These are phyloP conservation scores for Acacia pycnantha DNA, from an alignment of 331 rosid genomes.

Conservation along the genomic window DNA sequence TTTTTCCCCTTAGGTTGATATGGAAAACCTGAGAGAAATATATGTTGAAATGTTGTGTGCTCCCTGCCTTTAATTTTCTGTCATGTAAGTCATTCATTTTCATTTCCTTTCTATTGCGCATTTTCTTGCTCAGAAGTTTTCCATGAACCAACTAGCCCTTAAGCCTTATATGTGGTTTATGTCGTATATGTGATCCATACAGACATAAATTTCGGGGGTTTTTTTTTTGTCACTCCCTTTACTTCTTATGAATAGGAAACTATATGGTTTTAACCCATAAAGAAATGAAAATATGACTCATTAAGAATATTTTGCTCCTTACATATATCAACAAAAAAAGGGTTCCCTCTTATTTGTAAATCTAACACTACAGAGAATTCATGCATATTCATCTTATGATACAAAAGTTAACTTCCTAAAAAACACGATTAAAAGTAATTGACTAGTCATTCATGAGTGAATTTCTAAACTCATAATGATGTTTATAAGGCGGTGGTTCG, in stretches of 20 bases:
- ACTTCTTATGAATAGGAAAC: not conserved
- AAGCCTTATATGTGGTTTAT: not conserved
- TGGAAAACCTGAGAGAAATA: not conserved
- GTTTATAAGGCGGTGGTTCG: not conserved
- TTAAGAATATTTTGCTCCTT: not conserved
- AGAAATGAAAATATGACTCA: not conserved
- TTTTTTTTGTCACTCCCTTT: not conserved
- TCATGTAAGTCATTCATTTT: not conserved
- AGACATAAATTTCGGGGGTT: not conserved
- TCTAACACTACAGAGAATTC: not conserved
- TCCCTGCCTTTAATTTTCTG: not conserved
- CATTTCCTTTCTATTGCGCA: not conserved
- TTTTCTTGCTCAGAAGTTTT: not conserved
- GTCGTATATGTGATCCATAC: not conserved
- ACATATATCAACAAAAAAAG: not conserved
- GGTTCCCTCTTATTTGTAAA: not conserved
- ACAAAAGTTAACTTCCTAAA: not conserved
- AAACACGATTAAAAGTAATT: not conserved
- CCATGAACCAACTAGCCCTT: not conserved
- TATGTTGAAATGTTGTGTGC: not conserved
- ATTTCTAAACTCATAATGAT: not conserved
- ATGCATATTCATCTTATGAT: not conserved
- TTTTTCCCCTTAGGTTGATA: not conserved
- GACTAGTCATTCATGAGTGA: not conserved
- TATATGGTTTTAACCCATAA: not conserved